Percentiles rank a stretch among this genome's conserved stretches.
Conservation (phyloP, 148 eudicot genomes). For the Fagopyrum tataricum region DNA sequence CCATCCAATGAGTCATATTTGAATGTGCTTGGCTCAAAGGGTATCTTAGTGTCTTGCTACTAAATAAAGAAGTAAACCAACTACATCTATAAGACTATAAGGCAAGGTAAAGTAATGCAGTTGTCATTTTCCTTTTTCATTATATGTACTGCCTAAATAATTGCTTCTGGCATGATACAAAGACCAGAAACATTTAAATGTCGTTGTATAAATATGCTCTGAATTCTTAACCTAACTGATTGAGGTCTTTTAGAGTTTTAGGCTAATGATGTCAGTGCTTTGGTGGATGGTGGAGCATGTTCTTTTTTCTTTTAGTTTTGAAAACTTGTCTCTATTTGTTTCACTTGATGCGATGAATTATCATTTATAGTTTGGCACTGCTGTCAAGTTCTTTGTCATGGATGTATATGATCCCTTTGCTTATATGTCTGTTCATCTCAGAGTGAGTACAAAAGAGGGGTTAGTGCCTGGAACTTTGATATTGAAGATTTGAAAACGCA, state of each 20-base stretch:
- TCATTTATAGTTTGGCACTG: not conserved
- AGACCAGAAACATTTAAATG: too few relatives aligned
- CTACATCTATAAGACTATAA: not conserved
- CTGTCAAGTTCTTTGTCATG: not conserved
- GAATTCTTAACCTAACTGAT: too few relatives aligned
- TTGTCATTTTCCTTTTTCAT: too few relatives aligned
- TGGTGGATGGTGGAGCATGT: not conserved
- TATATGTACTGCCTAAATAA: too few relatives aligned
- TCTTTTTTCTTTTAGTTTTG: not conserved
- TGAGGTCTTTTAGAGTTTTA: too few relatives aligned
- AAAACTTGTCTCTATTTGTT: not conserved
- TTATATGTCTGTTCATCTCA: constrained; percentile 23
- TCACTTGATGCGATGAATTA: not conserved
- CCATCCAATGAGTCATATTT: not conserved
- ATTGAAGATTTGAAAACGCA: constrained; percentile 81
- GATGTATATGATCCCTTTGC: constrained; percentile 4
- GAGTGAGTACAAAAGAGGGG: constrained; percentile 98
- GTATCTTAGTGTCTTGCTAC: not conserved
- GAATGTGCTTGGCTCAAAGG: not conserved
- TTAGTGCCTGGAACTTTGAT: constrained; percentile 99
- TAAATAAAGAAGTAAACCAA: not conserved
- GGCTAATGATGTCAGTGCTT: not conserved
- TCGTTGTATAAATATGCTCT: too few relatives aligned
- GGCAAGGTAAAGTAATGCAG: too few relatives aligned
- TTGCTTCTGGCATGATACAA: too few relatives aligned